Percentiles rank a stretch among this genome's conserved stretches.
Conservation (phyloP, 306 rosid species). For the Inga leiocalycina region DNA sequence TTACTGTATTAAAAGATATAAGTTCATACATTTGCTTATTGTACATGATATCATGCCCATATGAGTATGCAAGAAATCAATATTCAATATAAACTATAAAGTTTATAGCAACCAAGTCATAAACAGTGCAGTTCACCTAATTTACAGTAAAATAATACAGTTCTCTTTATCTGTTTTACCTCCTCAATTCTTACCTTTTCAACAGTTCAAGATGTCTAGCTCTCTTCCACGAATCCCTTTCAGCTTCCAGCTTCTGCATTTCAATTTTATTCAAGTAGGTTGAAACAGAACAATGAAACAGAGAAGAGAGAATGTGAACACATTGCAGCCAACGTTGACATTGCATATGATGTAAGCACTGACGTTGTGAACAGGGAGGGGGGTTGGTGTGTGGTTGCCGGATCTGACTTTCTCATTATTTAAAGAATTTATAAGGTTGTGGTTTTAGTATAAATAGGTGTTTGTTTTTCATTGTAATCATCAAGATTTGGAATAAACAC, state of each 20-base stretch:
- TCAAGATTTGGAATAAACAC: no score
- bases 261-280: constrained; percentile 52
- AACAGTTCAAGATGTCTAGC: constrained; percentile 50
- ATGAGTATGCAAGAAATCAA: background rate
- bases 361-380: no score
- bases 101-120: background rate
- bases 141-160: background rate
- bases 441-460: no score
- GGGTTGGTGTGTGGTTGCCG: no score
- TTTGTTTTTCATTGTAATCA: no score
- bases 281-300: no score
- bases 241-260: constrained; percentile 53
- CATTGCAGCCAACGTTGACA: no score
- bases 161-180: background rate
- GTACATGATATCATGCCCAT: background rate
- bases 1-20: background rate
- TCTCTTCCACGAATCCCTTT: constrained; percentile 51
- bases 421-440: no score
- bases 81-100: background rate
- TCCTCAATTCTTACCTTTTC: constrained; percentile 45
- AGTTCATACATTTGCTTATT: background rate
- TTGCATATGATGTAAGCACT: accelerated
- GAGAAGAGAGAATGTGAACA: no score
- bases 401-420: no score
- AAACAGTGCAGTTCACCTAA: background rate